These are phyloP conservation scores for Lolium perenne DNA, from an alignment of 176 grass and related monocot genomes.

Conservation along the genomic window DNA sequence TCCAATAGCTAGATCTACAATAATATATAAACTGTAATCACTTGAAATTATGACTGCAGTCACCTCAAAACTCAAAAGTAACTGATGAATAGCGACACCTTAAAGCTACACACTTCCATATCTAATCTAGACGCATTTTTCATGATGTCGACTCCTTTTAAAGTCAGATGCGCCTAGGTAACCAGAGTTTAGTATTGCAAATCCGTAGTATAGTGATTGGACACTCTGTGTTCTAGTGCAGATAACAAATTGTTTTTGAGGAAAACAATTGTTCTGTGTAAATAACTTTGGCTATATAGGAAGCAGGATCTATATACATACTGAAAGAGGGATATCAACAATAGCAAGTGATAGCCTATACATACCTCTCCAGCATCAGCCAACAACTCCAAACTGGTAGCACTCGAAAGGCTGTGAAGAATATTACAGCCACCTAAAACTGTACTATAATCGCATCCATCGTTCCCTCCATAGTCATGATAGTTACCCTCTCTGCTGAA, in stretches of 20 bases:
- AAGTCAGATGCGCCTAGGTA: background rate
- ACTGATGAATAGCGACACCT: background rate
- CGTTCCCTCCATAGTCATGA: background rate
- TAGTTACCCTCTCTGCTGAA: background rate
- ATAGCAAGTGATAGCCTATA: background rate
- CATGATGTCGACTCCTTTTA: background rate
- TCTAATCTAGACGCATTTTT: background rate
- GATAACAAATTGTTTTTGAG: background rate
- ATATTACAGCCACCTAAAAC: background rate
- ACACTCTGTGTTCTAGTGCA: background rate
- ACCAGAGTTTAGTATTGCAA: background rate
- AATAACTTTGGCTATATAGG: background rate
- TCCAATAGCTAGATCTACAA: background rate
- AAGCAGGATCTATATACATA: background rate
- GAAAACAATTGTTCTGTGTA: background rate
- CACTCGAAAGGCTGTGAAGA: background rate
- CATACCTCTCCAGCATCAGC: background rate
- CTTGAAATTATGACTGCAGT: background rate
- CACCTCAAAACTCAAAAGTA: background rate
- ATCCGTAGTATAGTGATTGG: background rate
- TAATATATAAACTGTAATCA: background rate
- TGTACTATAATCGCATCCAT: too few species aligned
- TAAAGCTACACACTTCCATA: background rate
- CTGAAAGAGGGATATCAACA: background rate
- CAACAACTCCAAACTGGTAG: background rate